Percentiles rank a stretch among this genome's conserved stretches.
Conservation (phyloP, 768 basidiomycete genomes). For the Agaricus blazei region DNA sequence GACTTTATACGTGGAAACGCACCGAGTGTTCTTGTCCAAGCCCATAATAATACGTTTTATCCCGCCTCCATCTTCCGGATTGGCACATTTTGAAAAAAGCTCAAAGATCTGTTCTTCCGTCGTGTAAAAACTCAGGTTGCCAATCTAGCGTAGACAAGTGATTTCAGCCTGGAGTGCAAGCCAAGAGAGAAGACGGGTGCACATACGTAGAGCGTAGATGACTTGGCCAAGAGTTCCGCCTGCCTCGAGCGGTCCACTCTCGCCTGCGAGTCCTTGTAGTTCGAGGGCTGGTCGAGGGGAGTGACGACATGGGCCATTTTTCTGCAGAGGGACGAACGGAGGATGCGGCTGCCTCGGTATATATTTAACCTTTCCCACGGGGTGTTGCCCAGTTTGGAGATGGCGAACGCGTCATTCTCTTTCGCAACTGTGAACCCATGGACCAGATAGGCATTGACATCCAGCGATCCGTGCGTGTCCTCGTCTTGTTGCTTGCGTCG, state of each 20-base stretch:
- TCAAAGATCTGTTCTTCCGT: slow-evolving; percentile 97
- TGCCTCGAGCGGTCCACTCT: slow-evolving; percentile 76
- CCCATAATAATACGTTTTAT: slow-evolving; percentile 96
- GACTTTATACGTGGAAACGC: slow-evolving; percentile 10
- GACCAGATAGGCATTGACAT: slow-evolving; percentile 88
- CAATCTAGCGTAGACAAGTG: slow-evolving; percentile 54
- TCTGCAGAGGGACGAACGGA: background rate
- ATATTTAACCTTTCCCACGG: slow-evolving; percentile 7
- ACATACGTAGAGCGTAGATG: slow-evolving; percentile 88
- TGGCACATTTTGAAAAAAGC: slow-evolving; percentile 86
- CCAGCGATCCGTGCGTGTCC: slow-evolving; percentile 60
- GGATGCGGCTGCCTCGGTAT: background rate
- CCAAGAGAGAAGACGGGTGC: slow-evolving; percentile 14
- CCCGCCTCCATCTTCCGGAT: slow-evolving; percentile 80
- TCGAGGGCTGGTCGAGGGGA: slow-evolving; percentile 88
- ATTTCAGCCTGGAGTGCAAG: too few species aligned
- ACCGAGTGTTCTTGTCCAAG: slow-evolving; percentile 86
- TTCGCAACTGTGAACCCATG: slow-evolving; percentile 42
- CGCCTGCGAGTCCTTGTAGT: slow-evolving; percentile 92
- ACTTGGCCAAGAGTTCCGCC: slow-evolving; percentile 74
- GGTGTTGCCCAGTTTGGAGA: slow-evolving; percentile 24
- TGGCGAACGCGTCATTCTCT: slow-evolving; percentile 41
- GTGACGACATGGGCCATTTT: slow-evolving; percentile 83
- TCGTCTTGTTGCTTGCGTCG: background rate
- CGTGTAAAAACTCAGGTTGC: slow-evolving; percentile 91